Percentiles rank a stretch among this genome's conserved stretches.
Evolutionary conservation across 2,329 filamentous ascomycete species (phyloP).

Genomic region (Graphilbum sp.): DNA sequence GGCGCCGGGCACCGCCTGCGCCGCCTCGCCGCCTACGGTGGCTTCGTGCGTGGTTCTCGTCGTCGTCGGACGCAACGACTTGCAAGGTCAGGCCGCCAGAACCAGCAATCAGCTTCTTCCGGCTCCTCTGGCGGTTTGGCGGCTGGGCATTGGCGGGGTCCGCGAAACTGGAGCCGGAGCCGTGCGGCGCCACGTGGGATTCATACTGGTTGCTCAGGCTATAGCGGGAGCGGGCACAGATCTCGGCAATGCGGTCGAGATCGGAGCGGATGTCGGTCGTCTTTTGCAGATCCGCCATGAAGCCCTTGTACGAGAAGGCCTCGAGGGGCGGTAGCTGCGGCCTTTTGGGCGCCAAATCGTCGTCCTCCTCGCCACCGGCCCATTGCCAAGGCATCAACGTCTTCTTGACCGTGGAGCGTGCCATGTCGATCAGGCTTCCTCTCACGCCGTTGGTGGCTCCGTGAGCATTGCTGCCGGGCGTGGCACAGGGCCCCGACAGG

Average conservation of each 20-base stretch:
- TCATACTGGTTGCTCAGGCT: constrained; percentile 52
- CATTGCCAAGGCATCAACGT: constrained; percentile 17
- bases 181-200: constrained; percentile 46
- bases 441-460: constrained; percentile 1
- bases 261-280: constrained; percentile 36
- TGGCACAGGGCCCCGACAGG: constrained; percentile 7
- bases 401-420: constrained; percentile 25
- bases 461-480: background rate
- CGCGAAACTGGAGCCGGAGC: constrained; percentile 34
- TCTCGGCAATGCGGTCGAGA: constrained; percentile 49
- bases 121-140: background rate
- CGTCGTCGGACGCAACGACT: constrained; percentile 39
- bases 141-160: constrained; percentile 4
- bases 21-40: constrained; percentile 24
- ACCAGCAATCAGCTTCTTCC: constrained; percentile 11
- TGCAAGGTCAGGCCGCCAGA: constrained; percentile 37
- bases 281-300: constrained; percentile 28
- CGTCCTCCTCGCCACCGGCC: constrained; percentile 7
- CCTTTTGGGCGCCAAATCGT: constrained; percentile 15
- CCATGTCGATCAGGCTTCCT: constrained; percentile 20
- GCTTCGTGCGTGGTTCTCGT: constrained; percentile 21
- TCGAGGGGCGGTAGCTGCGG: constrained; percentile 37
- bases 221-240: constrained; percentile 47
- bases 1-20: constrained; percentile 24
- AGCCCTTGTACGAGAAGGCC: constrained; percentile 48